phyloP scores from a whole-genome alignment of 208 protist genomes.

The Porcisia deanei region DNA sequence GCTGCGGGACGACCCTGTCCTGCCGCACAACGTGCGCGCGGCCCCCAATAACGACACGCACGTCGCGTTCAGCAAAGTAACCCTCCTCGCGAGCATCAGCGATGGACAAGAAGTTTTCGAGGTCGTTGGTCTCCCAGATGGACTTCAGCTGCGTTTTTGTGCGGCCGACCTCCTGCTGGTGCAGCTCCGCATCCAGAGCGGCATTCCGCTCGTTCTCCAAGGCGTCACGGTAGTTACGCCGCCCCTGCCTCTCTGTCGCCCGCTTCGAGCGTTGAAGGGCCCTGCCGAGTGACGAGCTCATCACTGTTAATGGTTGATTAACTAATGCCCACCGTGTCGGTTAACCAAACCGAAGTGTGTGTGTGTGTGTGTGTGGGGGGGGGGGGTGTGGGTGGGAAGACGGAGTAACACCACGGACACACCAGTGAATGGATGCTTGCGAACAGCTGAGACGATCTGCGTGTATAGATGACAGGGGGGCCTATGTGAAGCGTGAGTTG shows the following conservation, averaged over 20 bases:
- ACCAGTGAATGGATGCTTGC: too few species aligned
- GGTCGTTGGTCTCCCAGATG: conserved; percentile 89
- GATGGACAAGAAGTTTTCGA: conserved; percentile 87
- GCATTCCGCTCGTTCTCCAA: conserved; percentile 48
- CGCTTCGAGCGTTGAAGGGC: conserved; percentile 78
- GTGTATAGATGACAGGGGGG: neutral
- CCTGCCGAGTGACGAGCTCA: conserved; percentile 74
- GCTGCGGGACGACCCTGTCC: conserved; percentile 57
- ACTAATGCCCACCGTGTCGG: neutral
- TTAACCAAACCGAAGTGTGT: neutral
- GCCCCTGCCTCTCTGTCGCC: conserved; percentile 31
- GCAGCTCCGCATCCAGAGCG: conserved; percentile 42
- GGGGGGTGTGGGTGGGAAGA: too few species aligned
- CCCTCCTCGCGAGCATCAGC: conserved; percentile 86
- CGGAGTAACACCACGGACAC: too few species aligned
- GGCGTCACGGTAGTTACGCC: conserved; percentile 47
- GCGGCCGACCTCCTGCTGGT: conserved; percentile 35
- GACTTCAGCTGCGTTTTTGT: conserved; percentile 63
- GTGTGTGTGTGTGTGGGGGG: neutral
- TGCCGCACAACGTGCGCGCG: conserved; percentile 78
- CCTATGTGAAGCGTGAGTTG: neutral
- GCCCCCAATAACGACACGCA: conserved; percentile 80
- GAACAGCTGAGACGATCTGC: neutral
- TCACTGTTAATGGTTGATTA: neutral
- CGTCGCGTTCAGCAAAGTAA: conserved; percentile 82